These are phyloP conservation scores for Saccharomycopsis fodiens DNA, from an alignment of 805 yeast genomes.

Conservation along the genomic window DNA sequence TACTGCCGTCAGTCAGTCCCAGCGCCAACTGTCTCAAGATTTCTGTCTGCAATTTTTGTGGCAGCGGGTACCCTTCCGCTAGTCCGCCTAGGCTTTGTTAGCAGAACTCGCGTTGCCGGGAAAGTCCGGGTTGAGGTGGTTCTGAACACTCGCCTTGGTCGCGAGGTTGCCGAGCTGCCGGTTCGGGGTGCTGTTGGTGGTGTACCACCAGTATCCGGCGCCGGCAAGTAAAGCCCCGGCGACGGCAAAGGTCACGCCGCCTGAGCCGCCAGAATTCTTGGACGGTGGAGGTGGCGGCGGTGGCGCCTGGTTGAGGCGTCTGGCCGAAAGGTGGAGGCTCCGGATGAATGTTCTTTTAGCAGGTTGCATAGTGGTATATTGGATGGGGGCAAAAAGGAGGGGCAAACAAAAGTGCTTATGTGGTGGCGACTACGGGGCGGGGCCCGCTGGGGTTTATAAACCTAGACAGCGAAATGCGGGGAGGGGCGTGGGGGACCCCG, in stretches of 20 bases:
- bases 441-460: not conserved
- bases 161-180: constrained; percentile 3
- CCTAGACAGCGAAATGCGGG: not conserved
- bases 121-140: not conserved
- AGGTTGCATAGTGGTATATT: not conserved
- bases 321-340: not conserved
- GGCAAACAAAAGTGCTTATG: not conserved
- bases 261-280: not conserved
- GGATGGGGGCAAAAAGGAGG: not conserved
- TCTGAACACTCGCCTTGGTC: constrained; percentile 7
- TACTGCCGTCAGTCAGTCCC: too few relatives aligned
- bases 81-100: constrained; percentile 36
- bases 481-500: not conserved
- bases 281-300: constrained; percentile 1
- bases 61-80: constrained; percentile 64
- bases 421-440: not conserved
- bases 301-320: not conserved
- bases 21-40: too few relatives aligned
- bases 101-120: not conserved
- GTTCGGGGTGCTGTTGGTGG: not conserved
- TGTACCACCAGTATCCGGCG: constrained; percentile 1
- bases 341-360: not conserved
- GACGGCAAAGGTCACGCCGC: not conserved
- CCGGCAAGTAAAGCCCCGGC: constrained; percentile 2
- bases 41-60: constrained; percentile 40